Percentiles rank a stretch among this genome's conserved stretches.
phyloP scores from a whole-genome alignment of 2,329 filamentous ascomycete species.

The Hymenoscyphus fructigenus region DNA sequence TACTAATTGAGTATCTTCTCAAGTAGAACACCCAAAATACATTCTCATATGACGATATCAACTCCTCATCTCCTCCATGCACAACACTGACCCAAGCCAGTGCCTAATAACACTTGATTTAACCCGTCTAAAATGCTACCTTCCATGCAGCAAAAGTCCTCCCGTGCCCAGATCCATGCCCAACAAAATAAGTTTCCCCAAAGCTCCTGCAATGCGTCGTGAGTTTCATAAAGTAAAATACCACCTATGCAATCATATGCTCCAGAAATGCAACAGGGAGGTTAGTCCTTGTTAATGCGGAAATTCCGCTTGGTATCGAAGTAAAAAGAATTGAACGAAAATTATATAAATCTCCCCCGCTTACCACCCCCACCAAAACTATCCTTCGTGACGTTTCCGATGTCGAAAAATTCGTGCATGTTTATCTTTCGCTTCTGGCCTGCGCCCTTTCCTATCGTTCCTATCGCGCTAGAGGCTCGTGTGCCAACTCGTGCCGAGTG shows the following conservation, averaged over 20 bases:
- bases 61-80: conserved; percentile 4
- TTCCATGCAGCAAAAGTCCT: conserved; percentile 9
- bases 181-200: conserved; percentile 8
- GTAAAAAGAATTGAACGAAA: conserved; percentile 6
- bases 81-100: background rate
- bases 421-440: conserved; percentile 74
- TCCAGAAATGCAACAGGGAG: conserved; percentile 4
- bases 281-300: background rate
- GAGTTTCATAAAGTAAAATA: conserved; percentile 16
- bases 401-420: conserved; percentile 73
- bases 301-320: conserved; percentile 16
- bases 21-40: background rate
- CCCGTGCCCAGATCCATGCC: background rate
- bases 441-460: conserved; percentile 56
- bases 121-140: conserved; percentile 17
- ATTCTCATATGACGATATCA: background rate
- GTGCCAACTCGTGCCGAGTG: conserved; percentile 24
- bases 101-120: background rate
- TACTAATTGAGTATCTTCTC: conserved; percentile 2
- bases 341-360: conserved; percentile 36
- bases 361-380: conserved; percentile 38
- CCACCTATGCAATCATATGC: conserved; percentile 16
- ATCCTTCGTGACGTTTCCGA: conserved; percentile 66
- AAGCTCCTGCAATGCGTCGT: conserved; percentile 21
- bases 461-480: conserved; percentile 22